Percentiles rank a stretch among this genome's conserved stretches.
These are phyloP conservation scores for Chlamydomonas incerta DNA, from an alignment of 139 green algal species.

Conservation along the genomic window DNA sequence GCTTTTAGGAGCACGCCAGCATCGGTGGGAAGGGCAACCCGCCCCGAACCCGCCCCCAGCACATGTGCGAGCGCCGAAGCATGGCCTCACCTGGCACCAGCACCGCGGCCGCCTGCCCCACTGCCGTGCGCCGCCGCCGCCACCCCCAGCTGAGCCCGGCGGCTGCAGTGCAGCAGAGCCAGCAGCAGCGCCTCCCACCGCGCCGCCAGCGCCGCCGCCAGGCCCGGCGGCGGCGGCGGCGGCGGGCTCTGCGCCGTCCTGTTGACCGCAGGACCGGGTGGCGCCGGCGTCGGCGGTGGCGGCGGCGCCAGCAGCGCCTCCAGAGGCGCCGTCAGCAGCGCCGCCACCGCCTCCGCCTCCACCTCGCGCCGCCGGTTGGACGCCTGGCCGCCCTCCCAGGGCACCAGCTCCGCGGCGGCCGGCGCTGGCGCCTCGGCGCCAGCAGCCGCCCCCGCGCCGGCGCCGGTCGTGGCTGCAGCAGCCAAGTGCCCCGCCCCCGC, in stretches of 20 bases:
- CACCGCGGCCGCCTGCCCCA: no score
- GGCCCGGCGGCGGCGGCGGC: background rate
- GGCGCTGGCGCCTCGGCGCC: background rate
- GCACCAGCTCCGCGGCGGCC: background rate
- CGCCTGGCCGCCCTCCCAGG: background rate
- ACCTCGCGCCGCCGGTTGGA: constrained; percentile 6
- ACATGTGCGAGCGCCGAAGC: background rate
- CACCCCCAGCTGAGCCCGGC: background rate
- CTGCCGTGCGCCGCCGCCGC: background rate
- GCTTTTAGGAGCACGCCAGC: no score
- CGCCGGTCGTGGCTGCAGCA: background rate
- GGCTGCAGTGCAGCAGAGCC: constrained; percentile 1
- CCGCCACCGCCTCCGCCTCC: background rate
- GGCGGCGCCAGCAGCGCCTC: background rate
- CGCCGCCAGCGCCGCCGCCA: background rate
- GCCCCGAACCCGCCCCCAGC: background rate
- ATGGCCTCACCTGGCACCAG: background rate
- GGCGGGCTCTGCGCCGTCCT: no score
- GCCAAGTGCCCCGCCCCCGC: background rate
- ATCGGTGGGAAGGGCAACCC: no score
- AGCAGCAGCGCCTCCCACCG: constrained; percentile 14
- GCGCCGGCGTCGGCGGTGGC: background rate
- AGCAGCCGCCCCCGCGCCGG: background rate
- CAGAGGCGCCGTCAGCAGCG: constrained; percentile 8
- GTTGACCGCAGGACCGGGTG: no score